Evolutionary conservation across 1,139 yeast genomes (phyloP).

Genomic region (Meyerozyma elateridarum): DNA sequence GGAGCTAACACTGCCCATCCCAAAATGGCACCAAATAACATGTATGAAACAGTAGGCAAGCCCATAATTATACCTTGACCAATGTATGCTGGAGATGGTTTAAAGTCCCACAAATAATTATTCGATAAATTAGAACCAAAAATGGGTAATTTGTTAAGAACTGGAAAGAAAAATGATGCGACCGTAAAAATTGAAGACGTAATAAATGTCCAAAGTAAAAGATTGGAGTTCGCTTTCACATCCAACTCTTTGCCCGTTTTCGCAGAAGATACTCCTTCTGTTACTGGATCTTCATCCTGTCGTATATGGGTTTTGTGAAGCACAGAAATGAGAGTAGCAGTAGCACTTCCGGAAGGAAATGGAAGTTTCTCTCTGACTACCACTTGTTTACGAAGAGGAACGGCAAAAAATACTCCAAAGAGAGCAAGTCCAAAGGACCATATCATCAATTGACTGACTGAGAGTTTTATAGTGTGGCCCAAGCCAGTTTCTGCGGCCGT

Average conservation of each 20-base stretch:
- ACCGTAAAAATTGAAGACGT: slow-evolving; percentile 73
- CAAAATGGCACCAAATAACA: slow-evolving; percentile 81
- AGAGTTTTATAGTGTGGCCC: slow-evolving; percentile 34
- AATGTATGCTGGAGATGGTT: slow-evolving; percentile 94
- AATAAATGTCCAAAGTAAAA: slow-evolving; percentile 55
- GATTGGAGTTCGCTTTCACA: slow-evolving; percentile 26
- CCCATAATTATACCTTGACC: slow-evolving; percentile 99
- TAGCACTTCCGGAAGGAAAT: slow-evolving; percentile 94
- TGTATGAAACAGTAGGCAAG: slow-evolving; percentile 80
- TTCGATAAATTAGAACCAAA: slow-evolving; percentile 66
- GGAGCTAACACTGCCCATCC: slow-evolving; percentile 96
- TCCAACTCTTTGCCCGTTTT: slow-evolving; percentile 5
- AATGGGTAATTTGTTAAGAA: slow-evolving; percentile 62
- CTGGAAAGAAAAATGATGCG: slow-evolving; percentile 67
- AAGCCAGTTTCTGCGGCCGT: slow-evolving; percentile 74
- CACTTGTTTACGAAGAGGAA: slow-evolving; percentile 80
- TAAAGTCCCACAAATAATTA: slow-evolving; percentile 79
- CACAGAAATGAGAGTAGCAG: slow-evolving; percentile 88
- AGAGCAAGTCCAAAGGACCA: slow-evolving; percentile 89
- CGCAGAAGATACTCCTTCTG: slow-evolving; percentile 18
- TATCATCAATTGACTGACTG: slow-evolving; percentile 49
- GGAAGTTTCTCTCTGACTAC: slow-evolving; percentile 79
- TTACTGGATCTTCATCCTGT: slow-evolving; percentile 27
- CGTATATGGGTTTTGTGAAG: slow-evolving; percentile 64
- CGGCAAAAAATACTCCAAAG: slow-evolving; percentile 93